Evolutionary conservation across 1,139 yeast genomes (phyloP).

Genomic region (Debaryomycetaceae sp.): DNA sequence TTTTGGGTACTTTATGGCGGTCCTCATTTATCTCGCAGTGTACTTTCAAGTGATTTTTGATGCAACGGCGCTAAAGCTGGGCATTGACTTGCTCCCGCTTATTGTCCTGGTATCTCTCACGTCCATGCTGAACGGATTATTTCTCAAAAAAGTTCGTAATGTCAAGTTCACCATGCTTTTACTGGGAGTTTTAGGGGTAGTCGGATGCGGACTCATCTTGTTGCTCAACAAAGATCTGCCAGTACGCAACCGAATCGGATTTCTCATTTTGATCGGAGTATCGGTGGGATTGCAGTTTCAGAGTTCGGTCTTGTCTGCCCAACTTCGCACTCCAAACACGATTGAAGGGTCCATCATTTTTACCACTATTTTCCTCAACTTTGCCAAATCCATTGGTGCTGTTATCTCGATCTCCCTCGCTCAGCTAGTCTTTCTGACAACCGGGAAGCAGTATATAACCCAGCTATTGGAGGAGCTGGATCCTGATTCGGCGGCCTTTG

Average conservation of each 20-base stretch:
- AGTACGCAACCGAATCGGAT: constrained; percentile 35
- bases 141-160: constrained; percentile 33
- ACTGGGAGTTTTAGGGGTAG: constrained; percentile 31
- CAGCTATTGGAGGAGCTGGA: constrained; percentile 8
- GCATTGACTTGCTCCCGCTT: constrained; percentile 45
- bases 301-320: constrained; percentile 39
- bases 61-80: constrained; percentile 44
- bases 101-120: constrained; percentile 41
- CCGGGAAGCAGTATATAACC: constrained; percentile 14
- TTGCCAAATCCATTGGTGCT: constrained; percentile 38
- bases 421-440: constrained; percentile 32
- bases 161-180: constrained; percentile 38
- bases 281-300: constrained; percentile 47
- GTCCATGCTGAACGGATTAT: constrained; percentile 35
- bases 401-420: constrained; percentile 36
- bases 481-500: constrained; percentile 8
- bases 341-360: constrained; percentile 40
- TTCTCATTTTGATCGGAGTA: constrained; percentile 42
- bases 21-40: constrained; percentile 35
- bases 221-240: constrained; percentile 27
- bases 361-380: constrained; percentile 38
- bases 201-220: constrained; percentile 44
- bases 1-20: constrained; percentile 35
- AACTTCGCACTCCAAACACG: constrained; percentile 41
- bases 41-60: constrained; percentile 45